Evolutionary conservation across 129 eudicot genomes (phyloP).

Genomic region (Ambrosia trifida): DNA sequence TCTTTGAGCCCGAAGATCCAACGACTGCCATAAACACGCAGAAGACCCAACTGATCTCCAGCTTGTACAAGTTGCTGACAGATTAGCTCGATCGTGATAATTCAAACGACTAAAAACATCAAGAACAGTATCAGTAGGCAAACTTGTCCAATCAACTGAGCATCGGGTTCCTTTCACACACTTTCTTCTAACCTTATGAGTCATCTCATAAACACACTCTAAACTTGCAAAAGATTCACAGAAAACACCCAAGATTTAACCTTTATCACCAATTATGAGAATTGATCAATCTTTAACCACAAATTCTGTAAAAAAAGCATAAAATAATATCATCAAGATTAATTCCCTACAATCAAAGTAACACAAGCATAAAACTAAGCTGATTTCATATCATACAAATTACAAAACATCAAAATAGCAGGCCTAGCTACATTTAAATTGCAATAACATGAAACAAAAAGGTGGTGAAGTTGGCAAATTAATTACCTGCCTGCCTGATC

Average conservation of each 20-base stretch:
- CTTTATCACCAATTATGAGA: slow-evolving; percentile 18
- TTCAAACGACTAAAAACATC: slow-evolving; percentile 75
- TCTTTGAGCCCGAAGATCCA: slow-evolving; percentile 82
- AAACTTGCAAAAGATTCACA: slow-evolving; percentile 1
- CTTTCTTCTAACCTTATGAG: slow-evolving; percentile 66
- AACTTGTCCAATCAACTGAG: slow-evolving; percentile 80
- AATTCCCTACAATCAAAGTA: slow-evolving; percentile 34
- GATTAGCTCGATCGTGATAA: slow-evolving; percentile 82
- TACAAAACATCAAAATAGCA: slow-evolving; percentile 27
- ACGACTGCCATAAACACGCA: slow-evolving; percentile 66
- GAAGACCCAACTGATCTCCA: slow-evolving; percentile 69
- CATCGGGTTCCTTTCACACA: slow-evolving; percentile 51
- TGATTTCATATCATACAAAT: slow-evolving; percentile 17
- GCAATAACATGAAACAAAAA: slow-evolving; percentile 31
- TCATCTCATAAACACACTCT: slow-evolving; percentile 43
- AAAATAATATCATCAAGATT: slow-evolving; percentile 26
- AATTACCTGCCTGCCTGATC: slow-evolving; percentile 45
- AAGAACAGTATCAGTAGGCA: slow-evolving; percentile 75
- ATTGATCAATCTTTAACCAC: slow-evolving; percentile 31
- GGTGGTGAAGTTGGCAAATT: slow-evolving; percentile 44
- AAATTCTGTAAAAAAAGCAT: slow-evolving; percentile 2
- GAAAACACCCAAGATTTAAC: slow-evolving; percentile 11
- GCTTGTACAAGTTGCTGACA: slow-evolving; percentile 75
- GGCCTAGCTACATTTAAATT: slow-evolving; percentile 30
- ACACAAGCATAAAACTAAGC: slow-evolving; percentile 22